Evolutionary conservation across 352 stramenopile species (phyloP).

Genomic region (Globisporangium canariense): DNA sequence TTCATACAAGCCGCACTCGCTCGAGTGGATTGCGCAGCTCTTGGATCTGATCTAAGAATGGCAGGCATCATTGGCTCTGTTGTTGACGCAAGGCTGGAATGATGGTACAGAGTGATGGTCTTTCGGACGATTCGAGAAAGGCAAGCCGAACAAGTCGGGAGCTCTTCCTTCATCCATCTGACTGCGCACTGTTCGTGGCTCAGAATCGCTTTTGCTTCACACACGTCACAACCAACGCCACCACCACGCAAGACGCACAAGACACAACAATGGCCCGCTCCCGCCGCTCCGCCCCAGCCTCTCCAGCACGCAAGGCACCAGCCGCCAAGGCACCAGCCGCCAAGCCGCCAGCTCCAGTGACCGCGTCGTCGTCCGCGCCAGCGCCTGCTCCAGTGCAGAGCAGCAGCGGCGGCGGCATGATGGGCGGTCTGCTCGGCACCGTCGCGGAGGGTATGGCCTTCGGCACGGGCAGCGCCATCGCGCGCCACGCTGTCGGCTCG

Average conservation of each 20-base stretch:
- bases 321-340: constrained; percentile 26
- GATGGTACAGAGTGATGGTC: constrained; percentile 14
- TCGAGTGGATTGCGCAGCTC: too few species aligned
- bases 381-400: constrained; percentile 27
- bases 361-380: constrained; percentile 25
- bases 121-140: constrained; percentile 17
- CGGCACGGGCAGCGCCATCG: constrained; percentile 94
- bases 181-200: neutral
- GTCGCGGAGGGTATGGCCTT: constrained; percentile 97
- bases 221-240: constrained; percentile 1
- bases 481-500: constrained; percentile 82
- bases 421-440: constrained; percentile 91
- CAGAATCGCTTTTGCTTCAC: constrained; percentile 14
- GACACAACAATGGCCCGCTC: constrained; percentile 58
- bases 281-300: constrained; percentile 34
- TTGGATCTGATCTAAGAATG: too few species aligned
- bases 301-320: constrained; percentile 45
- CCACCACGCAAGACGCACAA: constrained; percentile 5
- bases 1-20: too few species aligned
- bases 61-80: constrained; percentile 18
- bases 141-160: neutral
- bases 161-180: constrained; percentile 2
- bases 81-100: constrained; percentile 8
- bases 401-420: constrained; percentile 67
- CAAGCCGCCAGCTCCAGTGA: constrained; percentile 29